Evolutionary conservation across 106 monocot genomes (phyloP).

Genomic region (Alisma plantagoaquatica): DNA sequence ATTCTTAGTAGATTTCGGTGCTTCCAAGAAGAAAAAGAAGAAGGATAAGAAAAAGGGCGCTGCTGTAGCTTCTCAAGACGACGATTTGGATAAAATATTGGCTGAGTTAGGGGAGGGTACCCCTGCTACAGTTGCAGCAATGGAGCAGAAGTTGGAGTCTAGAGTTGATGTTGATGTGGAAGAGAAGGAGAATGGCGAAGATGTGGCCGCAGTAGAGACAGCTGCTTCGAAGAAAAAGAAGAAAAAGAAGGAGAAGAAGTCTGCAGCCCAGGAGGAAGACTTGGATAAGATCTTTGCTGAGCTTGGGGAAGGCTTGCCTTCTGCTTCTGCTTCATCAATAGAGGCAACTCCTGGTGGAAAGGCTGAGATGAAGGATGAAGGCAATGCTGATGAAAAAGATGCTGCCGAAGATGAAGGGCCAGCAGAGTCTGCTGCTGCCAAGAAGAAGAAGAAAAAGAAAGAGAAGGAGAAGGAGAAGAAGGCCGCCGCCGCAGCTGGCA

Average conservation of each 20-base stretch:
- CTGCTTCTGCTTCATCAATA: neutral
- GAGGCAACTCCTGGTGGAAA: conserved; percentile 8
- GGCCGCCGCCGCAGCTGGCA: conserved; percentile 19
- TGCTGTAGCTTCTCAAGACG: no score
- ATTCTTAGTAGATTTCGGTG: conserved; percentile 64
- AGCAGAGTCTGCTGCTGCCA: conserved; percentile 54
- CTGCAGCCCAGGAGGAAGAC: conserved; percentile 54
- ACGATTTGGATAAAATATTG: conserved; percentile 10
- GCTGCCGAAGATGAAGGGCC: conserved; percentile 29
- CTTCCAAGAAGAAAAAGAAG: no score
- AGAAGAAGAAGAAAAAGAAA: conserved; percentile 79
- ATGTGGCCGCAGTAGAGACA: conserved; percentile 18
- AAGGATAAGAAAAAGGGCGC: no score
- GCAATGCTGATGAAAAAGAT: conserved; percentile 36
- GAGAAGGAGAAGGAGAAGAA: conserved; percentile 59
- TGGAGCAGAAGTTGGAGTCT: neutral
- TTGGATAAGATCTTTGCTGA: conserved; percentile 53
- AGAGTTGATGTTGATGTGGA: conserved; percentile 7
- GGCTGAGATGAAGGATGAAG: conserved; percentile 1
- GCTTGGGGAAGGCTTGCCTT: conserved; percentile 25
- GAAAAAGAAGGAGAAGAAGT: conserved; percentile 62
- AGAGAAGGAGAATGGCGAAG: neutral
- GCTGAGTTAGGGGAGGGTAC: conserved; percentile 33
- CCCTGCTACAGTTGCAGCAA: neutral
- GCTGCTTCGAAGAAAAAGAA: conserved; percentile 42